These are phyloP conservation scores for Zymoseptoria pseudotritici DNA, from an alignment of 2,329 filamentous ascomycete genomes.

Conservation along the genomic window DNA sequence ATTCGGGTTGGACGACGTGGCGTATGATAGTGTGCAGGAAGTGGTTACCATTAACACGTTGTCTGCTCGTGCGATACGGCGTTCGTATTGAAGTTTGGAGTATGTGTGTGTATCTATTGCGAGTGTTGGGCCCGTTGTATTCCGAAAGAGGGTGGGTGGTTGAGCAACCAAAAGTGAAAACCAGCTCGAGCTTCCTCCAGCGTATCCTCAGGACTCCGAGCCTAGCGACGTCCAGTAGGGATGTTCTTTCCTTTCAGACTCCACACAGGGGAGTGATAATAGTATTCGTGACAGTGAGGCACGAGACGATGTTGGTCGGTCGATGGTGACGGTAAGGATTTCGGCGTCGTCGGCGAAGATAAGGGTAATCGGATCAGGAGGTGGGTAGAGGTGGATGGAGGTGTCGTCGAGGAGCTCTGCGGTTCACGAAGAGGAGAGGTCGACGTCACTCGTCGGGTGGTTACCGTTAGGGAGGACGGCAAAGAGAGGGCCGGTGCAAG, in stretches of 20 bases:
- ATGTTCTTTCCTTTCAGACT: not conserved
- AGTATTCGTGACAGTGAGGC: constrained; percentile 1
- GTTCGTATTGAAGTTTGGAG: too few species aligned
- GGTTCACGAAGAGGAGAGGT: constrained; percentile 35
- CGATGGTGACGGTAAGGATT: constrained; percentile 1
- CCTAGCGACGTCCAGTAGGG: too few species aligned
- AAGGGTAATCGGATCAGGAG: constrained; percentile 3
- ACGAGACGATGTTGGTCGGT: constrained; percentile 8
- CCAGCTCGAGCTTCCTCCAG: too few species aligned
- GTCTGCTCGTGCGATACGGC: too few species aligned
- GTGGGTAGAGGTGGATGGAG: constrained; percentile 6
- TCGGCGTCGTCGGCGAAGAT: constrained; percentile 1
- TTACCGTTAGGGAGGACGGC: constrained; percentile 15
- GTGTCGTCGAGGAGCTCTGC: constrained; percentile 30
- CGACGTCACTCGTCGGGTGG: constrained; percentile 19
- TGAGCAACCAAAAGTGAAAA: too few species aligned
- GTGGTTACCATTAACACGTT: too few species aligned
- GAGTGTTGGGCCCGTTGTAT: too few species aligned
- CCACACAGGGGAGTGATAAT: not conserved
- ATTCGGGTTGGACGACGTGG: too few species aligned
- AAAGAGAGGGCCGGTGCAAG: constrained; percentile 15
- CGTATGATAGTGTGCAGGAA: too few species aligned
- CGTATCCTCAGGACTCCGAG: too few species aligned
- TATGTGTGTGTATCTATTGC: too few species aligned
- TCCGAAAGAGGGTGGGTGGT: too few species aligned